phyloP scores from a whole-genome alignment of 345 rosid genomes.

The Diplotaxis tenuifolia region DNA sequence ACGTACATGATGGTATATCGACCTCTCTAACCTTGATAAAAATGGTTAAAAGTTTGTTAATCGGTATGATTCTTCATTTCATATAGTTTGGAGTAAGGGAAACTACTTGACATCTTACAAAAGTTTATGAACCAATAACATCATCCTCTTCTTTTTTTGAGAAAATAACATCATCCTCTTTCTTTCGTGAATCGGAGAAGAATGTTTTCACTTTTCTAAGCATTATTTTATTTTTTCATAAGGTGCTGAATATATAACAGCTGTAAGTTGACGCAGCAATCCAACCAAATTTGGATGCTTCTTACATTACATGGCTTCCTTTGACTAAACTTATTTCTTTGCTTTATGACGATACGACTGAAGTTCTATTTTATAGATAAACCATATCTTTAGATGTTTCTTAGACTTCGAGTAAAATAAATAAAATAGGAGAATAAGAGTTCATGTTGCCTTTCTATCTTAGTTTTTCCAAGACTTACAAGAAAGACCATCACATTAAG shows the following conservation, averaged over 20 bases:
- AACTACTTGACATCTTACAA: background rate
- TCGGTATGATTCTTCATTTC: background rate
- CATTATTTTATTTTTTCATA: too few relatives aligned
- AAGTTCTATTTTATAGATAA: background rate
- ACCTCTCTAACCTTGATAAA: background rate
- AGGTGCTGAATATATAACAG: constrained; percentile 17
- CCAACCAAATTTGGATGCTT: constrained; percentile 32
- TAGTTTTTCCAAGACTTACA: background rate
- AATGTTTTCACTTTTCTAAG: background rate
- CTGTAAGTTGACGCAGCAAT: constrained; percentile 33
- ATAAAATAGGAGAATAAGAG: background rate
- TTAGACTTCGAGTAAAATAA: background rate
- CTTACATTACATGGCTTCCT: constrained; percentile 23
- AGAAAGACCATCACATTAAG: background rate
- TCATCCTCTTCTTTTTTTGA: background rate
- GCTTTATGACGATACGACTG: background rate
- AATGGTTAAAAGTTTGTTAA: background rate
- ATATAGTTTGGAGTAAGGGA: background rate
- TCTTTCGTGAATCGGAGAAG: background rate
- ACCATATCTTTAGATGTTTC: background rate
- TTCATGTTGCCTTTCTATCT: background rate
- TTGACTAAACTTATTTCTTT: constrained; percentile 22
- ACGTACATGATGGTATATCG: background rate
- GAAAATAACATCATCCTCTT: background rate
- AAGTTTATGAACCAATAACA: background rate